Evolutionary conservation across 2,329 filamentous ascomycete genomes (phyloP).

Genomic region (Fusarium keratoplasticum): DNA sequence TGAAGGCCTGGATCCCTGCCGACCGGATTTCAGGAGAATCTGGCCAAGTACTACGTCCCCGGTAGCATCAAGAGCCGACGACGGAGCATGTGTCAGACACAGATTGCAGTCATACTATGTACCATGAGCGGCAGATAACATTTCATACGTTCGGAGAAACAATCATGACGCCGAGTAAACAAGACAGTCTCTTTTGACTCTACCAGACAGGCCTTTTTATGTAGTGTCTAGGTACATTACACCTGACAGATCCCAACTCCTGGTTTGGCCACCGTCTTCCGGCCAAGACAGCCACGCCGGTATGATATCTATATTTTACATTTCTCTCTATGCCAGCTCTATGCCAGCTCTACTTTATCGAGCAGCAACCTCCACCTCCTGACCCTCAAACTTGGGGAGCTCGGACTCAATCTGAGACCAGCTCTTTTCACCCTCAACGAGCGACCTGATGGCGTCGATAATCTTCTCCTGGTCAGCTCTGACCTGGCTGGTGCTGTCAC

Average conservation of each 20-base stretch:
- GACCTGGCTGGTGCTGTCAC: conserved; percentile 91
- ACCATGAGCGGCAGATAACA: background rate
- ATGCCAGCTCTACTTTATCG: conserved; percentile 43
- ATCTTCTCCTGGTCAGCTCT: conserved; percentile 85
- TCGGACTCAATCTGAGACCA: conserved; percentile 79
- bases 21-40: conserved; percentile 20
- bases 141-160: background rate
- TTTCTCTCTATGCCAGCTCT: conserved; percentile 20
- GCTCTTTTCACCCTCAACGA: conserved; percentile 61
- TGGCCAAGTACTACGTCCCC: background rate
- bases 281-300: conserved; percentile 6
- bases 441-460: conserved; percentile 75
- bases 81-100: conserved; percentile 2
- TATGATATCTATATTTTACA: conserved; percentile 38
- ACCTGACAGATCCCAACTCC: conserved; percentile 24
- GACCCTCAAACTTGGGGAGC: conserved; percentile 86
- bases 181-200: conserved; percentile 10
- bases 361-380: conserved; percentile 66
- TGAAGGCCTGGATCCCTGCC: conserved; percentile 19
- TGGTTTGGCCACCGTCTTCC: conserved; percentile 8
- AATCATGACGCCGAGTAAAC: background rate
- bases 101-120: background rate
- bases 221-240: conserved; percentile 20
- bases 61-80: background rate
- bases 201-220: conserved; percentile 14